phyloP scores from a whole-genome alignment of 1,284 basidiomycete genomes.

The Trichosporon asahii region DNA sequence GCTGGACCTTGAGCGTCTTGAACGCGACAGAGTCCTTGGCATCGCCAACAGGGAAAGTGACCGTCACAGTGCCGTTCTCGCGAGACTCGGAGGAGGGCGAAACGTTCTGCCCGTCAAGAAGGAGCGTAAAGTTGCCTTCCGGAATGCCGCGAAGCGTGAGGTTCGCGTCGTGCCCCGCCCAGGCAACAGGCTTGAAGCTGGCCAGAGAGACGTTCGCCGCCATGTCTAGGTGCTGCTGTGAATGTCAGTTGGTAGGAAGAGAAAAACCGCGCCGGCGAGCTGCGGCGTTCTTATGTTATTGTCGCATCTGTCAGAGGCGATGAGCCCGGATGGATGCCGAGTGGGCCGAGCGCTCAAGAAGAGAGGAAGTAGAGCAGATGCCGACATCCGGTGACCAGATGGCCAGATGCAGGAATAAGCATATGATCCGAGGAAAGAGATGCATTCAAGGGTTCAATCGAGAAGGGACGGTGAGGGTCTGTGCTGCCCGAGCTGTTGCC shows the following conservation, averaged over 20 bases:
- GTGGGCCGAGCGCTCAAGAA: not conserved
- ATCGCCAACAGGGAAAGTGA: not conserved
- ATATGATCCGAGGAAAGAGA: not conserved
- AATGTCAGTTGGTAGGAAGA: not conserved
- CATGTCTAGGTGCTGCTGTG: not conserved
- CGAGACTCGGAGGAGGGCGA: not conserved
- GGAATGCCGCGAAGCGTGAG: not conserved
- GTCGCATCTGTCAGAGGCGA: not conserved
- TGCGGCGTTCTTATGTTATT: not conserved
- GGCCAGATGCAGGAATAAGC: no score
- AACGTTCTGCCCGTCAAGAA: not conserved
- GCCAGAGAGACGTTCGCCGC: not conserved
- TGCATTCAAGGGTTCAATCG: not conserved
- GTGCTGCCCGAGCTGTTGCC: not conserved
- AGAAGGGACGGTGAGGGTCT: not conserved
- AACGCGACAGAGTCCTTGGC: not conserved
- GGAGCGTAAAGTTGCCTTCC: not conserved
- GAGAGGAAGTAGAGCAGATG: not conserved
- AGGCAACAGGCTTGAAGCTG: slow-evolving; percentile 11
- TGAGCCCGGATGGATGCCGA: not conserved
- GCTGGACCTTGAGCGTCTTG: not conserved
- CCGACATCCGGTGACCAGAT: not conserved
- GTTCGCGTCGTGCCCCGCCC: not conserved
- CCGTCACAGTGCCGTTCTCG: not conserved
- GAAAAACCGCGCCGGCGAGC: no score